phyloP scores from a whole-genome alignment of 2,329 filamentous ascomycete species.

The Paecilomyces dactylethromorphus region DNA sequence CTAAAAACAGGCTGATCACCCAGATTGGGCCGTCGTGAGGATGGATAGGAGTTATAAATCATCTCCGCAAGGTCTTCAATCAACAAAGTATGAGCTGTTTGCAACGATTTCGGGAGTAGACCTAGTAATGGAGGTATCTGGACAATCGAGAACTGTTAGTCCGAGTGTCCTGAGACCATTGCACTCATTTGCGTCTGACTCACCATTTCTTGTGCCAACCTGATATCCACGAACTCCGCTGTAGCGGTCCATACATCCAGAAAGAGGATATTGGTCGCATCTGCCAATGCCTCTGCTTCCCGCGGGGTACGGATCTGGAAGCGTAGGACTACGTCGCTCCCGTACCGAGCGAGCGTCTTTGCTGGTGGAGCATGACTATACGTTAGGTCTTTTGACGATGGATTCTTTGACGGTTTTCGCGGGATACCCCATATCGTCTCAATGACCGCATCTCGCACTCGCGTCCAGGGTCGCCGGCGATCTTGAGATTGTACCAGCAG shows the following conservation, averaged over 20 bases:
- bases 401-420: constrained; percentile 15
- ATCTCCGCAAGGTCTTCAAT: constrained; percentile 74
- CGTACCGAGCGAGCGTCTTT: constrained; percentile 52
- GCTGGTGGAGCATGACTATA: constrained; percentile 23
- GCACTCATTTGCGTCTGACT: constrained; percentile 17
- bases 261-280: constrained; percentile 67
- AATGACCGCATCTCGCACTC: constrained; percentile 36
- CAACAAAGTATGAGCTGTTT: constrained; percentile 63
- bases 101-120: constrained; percentile 68
- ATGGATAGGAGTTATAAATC: constrained; percentile 50
- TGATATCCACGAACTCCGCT: constrained; percentile 75
- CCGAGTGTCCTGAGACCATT: neutral
- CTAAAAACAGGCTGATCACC: constrained; percentile 25
- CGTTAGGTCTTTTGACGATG: constrained; percentile 9
- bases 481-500: constrained; percentile 21
- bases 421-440: constrained; percentile 37
- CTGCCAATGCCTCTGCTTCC: constrained; percentile 65
- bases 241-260: constrained; percentile 89
- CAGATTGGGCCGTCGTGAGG: constrained; percentile 55
- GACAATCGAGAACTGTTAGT: constrained; percentile 6
- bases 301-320: constrained; percentile 68
- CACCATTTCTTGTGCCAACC: constrained; percentile 69
- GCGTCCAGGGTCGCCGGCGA: constrained; percentile 29
- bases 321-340: constrained; percentile 77
- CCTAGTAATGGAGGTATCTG: constrained; percentile 67